phyloP scores from a whole-genome alignment of 768 basidiomycete species.

The Suillus decipiens region DNA sequence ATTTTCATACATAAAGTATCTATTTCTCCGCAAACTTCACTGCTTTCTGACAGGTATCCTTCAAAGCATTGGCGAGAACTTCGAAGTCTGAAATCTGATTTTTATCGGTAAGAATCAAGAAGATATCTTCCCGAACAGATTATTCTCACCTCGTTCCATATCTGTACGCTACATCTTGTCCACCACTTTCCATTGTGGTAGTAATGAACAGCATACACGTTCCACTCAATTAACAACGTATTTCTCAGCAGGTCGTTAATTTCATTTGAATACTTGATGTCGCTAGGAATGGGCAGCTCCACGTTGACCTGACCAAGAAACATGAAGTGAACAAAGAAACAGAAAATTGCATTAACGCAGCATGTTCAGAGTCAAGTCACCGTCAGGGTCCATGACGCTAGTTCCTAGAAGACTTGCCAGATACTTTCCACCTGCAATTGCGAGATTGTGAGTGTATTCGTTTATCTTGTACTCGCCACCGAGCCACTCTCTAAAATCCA shows the following conservation, averaged over 20 bases:
- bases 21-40: slow-evolving; percentile 12
- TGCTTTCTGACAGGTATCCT: slow-evolving; percentile 25
- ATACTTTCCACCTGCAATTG: slow-evolving; percentile 60
- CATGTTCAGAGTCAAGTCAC: slow-evolving; percentile 70
- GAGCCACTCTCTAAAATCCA: slow-evolving; percentile 70
- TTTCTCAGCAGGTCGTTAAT: slow-evolving; percentile 19
- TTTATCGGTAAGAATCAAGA: background rate
- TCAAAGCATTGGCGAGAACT: slow-evolving; percentile 27
- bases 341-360: slow-evolving; percentile 34
- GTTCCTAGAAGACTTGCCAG: slow-evolving; percentile 67
- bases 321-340: background rate
- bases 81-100: slow-evolving; percentile 35
- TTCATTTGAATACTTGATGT: slow-evolving; percentile 23
- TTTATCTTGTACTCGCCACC: slow-evolving; percentile 78
- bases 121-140: background rate
- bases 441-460: slow-evolving; percentile 68
- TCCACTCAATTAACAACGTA: slow-evolving; percentile 25
- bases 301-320: slow-evolving; percentile 39
- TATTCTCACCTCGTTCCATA: slow-evolving; percentile 34
- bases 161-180: slow-evolving; percentile 32
- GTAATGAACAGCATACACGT: slow-evolving; percentile 14
- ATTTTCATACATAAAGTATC: background rate
- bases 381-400: slow-evolving; percentile 56
- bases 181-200: slow-evolving; percentile 35
- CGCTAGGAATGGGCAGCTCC: slow-evolving; percentile 36